Evolutionary conservation across 176 grass and related monocot species (phyloP), one percentile per base, ranked within the genome.

Genomic region (Carex kokanica): DNA sequence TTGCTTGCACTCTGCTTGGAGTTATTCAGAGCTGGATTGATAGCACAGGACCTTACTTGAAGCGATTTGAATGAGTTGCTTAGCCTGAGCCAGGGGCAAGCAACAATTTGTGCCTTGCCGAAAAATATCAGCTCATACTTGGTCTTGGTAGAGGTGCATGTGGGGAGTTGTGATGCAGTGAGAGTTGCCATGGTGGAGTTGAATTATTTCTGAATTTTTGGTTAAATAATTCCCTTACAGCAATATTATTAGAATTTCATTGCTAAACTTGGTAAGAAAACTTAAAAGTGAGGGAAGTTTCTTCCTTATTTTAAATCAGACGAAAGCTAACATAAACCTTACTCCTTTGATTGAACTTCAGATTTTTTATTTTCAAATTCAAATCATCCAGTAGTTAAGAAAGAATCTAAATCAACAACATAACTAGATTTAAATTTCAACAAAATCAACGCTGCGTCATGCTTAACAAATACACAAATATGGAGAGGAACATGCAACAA

Each of bases 131-230:
- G 43, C 59, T 84, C 38, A 27, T 86, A 83, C 60, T 78, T 6
- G 81, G 74, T 71, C 25, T 71, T 61, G 70, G 56, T 3, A 25
- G 15, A 32, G 71, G 79, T 17, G 64, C 8, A 16, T 2, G 66
- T 85, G 21, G 86, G 62, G 67, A 97, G 83, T 84, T 88, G 89
- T 14, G 85, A 85, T 13, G 91, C 85, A 12, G 32, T 60, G 32
- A 88, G 79, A 71, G 94, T 84, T 78, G 89, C 52, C 94, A 96
- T 93, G 45, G 49, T 15, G 66, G 1, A 13, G 25, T 64, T 64
- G 25, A 31, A 29, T 9, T 32, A 64, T 64, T 31, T 64, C 12
- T 20, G 5, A 64, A 64, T 32, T 64, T 64, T 25, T 14, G 13
- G 10, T 29, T 10, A 29, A 64, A 31, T 8, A 31, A 64, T 64